phyloP scores from a whole-genome alignment of 2,329 filamentous ascomycete species.

The Pyricularia sp. region DNA sequence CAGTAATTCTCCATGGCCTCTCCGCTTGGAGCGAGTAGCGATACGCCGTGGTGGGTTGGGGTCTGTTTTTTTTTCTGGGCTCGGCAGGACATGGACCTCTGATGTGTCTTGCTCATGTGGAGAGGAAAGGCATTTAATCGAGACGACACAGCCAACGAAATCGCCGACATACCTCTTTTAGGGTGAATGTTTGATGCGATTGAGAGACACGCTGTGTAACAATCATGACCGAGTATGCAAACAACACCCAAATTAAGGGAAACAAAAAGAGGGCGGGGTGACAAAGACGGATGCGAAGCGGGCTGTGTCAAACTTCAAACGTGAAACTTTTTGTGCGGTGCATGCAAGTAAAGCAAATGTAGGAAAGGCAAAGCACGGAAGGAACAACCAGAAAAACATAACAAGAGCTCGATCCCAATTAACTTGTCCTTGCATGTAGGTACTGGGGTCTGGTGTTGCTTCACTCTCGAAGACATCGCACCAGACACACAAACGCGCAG shows the following conservation, averaged over 20 bases:
- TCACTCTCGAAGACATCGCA: not conserved
- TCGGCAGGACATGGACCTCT: not conserved
- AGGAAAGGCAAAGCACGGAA: not conserved
- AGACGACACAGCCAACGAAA: not conserved
- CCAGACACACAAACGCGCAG: not conserved
- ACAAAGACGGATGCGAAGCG: not conserved
- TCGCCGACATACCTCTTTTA: not conserved
- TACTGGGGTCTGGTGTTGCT: not conserved
- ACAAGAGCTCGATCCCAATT: not conserved
- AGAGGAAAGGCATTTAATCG: not conserved
- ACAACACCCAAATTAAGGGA: not conserved
- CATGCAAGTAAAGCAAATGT: not conserved
- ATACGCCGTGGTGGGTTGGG: not conserved
- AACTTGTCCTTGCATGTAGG: not conserved
- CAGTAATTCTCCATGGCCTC: constrained; percentile 3
- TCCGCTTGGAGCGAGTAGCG: not conserved
- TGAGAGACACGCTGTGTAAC: not conserved
- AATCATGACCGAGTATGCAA: not conserved
- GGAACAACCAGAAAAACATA: not conserved
- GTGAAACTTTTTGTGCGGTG: not conserved
- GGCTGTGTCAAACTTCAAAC: not conserved
- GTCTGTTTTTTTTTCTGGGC: not conserved
- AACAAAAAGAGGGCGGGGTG: not conserved
- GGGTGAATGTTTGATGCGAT: not conserved
- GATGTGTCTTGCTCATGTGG: not conserved